A percentile compares a stretch with the other conserved stretches of the same genome.
phyloP scores from a whole-genome alignment of 305 asterid genomes.

The Nicotiana rustica region DNA sequence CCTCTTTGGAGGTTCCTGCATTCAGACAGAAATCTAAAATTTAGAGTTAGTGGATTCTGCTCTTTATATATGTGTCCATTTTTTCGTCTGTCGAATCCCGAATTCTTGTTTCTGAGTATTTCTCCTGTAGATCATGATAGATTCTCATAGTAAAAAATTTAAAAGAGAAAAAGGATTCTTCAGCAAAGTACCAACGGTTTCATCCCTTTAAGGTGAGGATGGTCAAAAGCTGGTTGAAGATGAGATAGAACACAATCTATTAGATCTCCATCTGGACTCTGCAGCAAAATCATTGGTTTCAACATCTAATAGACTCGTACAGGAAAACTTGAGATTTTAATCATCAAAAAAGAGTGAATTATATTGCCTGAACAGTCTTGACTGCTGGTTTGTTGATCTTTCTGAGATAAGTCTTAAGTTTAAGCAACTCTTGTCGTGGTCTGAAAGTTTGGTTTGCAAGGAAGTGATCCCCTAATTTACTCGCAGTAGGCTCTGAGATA shows the following conservation, averaged over 20 bases:
- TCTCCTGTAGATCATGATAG: too few relatives aligned
- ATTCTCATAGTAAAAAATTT: too few relatives aligned
- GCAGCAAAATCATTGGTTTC: slow-evolving; percentile 21
- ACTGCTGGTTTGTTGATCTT: slow-evolving; percentile 82
- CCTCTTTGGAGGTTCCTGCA: slow-evolving; percentile 80
- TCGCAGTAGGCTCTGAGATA: too few relatives aligned
- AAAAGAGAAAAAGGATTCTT: too few relatives aligned
- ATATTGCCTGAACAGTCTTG: slow-evolving; percentile 71
- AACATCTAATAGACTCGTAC: not conserved
- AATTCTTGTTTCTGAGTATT: not conserved
- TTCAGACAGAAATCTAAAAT: too few relatives aligned
- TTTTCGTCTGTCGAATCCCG: not conserved
- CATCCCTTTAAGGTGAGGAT: slow-evolving; percentile 60
- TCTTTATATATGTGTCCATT: too few relatives aligned
- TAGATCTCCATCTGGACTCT: slow-evolving; percentile 51
- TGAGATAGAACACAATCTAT: too few relatives aligned
- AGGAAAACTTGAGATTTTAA: not conserved
- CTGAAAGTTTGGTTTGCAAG: slow-evolving; percentile 64
- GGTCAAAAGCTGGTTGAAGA: too few relatives aligned
- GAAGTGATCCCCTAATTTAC: too few relatives aligned
- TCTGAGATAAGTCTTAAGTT: slow-evolving; percentile 45
- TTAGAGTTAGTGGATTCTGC: too few relatives aligned
- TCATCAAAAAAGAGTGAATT: not conserved
- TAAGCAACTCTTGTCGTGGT: slow-evolving; percentile 35
- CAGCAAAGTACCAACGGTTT: slow-evolving; percentile 69